Conservation (phyloP, 2,329 filamentous ascomycete genomes). For the Bipolaris gigantea region DNA sequence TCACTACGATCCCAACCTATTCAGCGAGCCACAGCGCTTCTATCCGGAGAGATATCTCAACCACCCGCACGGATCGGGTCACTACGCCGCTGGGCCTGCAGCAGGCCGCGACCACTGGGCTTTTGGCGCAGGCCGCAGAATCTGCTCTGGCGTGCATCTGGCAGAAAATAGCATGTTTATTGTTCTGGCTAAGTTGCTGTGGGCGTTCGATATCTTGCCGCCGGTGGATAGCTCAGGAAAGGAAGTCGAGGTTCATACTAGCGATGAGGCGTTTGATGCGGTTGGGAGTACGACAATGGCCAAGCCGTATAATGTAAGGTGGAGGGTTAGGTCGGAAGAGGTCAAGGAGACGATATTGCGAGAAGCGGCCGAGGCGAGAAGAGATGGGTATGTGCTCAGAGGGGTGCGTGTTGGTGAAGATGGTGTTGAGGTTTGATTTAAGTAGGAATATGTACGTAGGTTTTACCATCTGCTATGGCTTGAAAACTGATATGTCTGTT, state of each 20-base stretch:
- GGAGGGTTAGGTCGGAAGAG: constrained; percentile 28
- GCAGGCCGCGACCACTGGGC: constrained; percentile 38
- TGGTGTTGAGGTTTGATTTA: constrained; percentile 21
- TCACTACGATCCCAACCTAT: constrained; percentile 44
- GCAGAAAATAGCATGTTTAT: constrained; percentile 50
- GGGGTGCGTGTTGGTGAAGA: constrained; percentile 36
- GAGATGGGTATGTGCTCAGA: constrained; percentile 38
- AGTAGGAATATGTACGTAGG: too few relatives aligned
- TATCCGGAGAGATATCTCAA: constrained; percentile 50
- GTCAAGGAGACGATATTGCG: constrained; percentile 23
- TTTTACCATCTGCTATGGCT: not conserved
- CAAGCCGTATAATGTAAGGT: constrained; percentile 37
- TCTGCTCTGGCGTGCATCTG: constrained; percentile 49
- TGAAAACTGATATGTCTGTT: not conserved
- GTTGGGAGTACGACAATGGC: constrained; percentile 37
- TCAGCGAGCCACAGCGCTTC: constrained; percentile 45
- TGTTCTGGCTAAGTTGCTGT: constrained; percentile 50
- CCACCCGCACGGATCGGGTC: constrained; percentile 30
- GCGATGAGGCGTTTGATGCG: constrained; percentile 40
- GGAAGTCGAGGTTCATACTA: constrained; percentile 41
- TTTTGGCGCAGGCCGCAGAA: constrained; percentile 50
- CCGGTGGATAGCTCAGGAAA: constrained; percentile 40
- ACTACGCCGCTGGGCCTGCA: constrained; percentile 42
- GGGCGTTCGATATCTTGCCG: constrained; percentile 53
- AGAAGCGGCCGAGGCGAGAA: constrained; percentile 32